phyloP scores from a whole-genome alignment of 129 eudicot genomes.

The Pseudognaphalium luteoalbum region DNA sequence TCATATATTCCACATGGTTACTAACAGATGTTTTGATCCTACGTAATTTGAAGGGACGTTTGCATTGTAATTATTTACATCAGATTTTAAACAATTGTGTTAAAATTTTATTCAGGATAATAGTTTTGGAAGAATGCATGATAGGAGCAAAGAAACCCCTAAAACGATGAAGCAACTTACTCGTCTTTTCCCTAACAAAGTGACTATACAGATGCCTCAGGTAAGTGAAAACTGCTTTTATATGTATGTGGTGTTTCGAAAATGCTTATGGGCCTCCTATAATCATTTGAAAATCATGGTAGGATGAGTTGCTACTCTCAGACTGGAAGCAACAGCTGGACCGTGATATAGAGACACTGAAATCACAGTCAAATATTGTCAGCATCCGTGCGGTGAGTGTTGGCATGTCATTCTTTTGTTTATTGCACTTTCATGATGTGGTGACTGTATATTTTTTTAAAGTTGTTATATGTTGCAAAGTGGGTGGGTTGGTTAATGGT shows the following conservation, averaged over 20 bases:
- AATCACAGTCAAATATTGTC: conserved; percentile 66
- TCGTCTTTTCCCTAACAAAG: conserved; percentile 88
- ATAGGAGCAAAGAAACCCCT: conserved; percentile 80
- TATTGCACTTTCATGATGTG: neutral
- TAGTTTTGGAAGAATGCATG: conserved; percentile 77
- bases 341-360: conserved; percentile 80
- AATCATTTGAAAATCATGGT: conserved; percentile 17
- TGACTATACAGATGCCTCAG: conserved; percentile 87
- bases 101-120: conserved; percentile 44
- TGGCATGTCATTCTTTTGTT: neutral
- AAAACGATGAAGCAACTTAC: conserved; percentile 84
- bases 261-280: conserved; percentile 12
- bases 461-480: too few relatives aligned
- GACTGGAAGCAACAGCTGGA: conserved; percentile 91
- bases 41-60: neutral
- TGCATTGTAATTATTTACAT: neutral
- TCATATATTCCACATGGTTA: neutral
- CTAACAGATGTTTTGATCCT: neutral
- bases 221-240: conserved; percentile 34
- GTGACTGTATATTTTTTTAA: too few relatives aligned
- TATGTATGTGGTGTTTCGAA: neutral
- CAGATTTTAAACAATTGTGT: neutral
- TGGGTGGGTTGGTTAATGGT: too few relatives aligned
- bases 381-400: conserved; percentile 69
- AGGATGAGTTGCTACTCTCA: conserved; percentile 72